These are phyloP conservation scores for Phytophthora pisi DNA, from an alignment of 352 stramenopile genomes.

Conservation along the genomic window DNA sequence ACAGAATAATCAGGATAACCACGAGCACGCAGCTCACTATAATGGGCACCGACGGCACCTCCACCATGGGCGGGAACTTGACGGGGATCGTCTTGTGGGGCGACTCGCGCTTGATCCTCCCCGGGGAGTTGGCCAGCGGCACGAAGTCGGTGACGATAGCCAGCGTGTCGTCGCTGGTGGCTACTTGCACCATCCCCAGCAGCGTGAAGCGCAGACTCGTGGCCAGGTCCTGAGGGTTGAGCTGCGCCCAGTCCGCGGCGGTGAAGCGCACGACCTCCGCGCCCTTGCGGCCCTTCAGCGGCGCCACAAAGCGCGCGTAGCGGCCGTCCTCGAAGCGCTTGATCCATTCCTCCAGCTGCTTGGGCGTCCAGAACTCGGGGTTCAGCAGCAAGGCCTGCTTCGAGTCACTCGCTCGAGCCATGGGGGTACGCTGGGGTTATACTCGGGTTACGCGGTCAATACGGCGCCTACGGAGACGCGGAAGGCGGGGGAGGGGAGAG, in stretches of 20 bases:
- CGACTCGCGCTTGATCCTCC: conserved; percentile 24
- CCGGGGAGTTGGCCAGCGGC: conserved; percentile 36
- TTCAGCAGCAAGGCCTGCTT: conserved; percentile 86
- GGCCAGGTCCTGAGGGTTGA: conserved; percentile 68
- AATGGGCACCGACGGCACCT: conserved; percentile 69
- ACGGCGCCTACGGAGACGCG: background rate
- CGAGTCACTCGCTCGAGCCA: conserved; percentile 54
- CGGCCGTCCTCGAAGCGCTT: conserved; percentile 75
- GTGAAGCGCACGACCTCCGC: conserved; percentile 74
- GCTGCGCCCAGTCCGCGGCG: conserved; percentile 56
- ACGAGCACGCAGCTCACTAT: conserved; percentile 57
- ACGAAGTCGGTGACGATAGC: conserved; percentile 86
- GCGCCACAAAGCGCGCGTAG: conserved; percentile 55
- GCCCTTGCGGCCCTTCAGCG: conserved; percentile 68
- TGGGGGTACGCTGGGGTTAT: conserved; percentile 36
- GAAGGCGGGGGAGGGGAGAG: conserved; percentile 1
- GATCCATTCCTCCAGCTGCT: conserved; percentile 83
- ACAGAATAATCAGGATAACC: conserved; percentile 59
- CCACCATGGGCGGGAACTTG: conserved; percentile 85
- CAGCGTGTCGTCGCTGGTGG: conserved; percentile 59
- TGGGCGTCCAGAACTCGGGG: conserved; percentile 79
- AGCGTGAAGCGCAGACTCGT: conserved; percentile 87
- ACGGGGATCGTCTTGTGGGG: conserved; percentile 43
- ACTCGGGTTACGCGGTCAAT: background rate
- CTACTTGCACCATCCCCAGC: conserved; percentile 86